A percentile compares a stretch with the other conserved stretches of the same genome.
Evolutionary conservation across 2,329 filamentous ascomycete genomes (phyloP).

Genomic region (Verticillium klebahnii): DNA sequence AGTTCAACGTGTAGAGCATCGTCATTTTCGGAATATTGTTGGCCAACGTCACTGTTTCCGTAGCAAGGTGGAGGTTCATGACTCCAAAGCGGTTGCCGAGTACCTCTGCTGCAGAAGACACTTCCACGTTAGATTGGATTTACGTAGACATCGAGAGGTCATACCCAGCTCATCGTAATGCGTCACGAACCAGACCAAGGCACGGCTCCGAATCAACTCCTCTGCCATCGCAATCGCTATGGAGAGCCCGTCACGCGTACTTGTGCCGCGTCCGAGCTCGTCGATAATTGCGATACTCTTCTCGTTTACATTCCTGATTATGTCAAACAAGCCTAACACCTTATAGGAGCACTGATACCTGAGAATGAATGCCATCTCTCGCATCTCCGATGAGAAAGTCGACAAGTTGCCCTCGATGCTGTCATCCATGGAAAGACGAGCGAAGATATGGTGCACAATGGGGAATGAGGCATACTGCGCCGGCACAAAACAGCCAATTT

Average conservation of each 20-base stretch:
- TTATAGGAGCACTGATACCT: slow-evolving; percentile 30
- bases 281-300: slow-evolving; percentile 81
- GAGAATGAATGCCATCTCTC: slow-evolving; percentile 90
- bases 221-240: slow-evolving; percentile 91
- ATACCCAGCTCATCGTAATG: slow-evolving; percentile 77
- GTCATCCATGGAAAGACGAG: slow-evolving; percentile 81
- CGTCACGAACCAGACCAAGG: slow-evolving; percentile 87
- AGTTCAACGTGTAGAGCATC: slow-evolving; percentile 81
- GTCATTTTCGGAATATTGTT: slow-evolving; percentile 59
- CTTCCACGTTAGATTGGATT: slow-evolving; percentile 5
- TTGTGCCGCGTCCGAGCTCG: slow-evolving; percentile 87
- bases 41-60: slow-evolving; percentile 52
- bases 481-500: slow-evolving; percentile 87
- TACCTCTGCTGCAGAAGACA: slow-evolving; percentile 50
- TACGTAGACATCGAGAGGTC: slow-evolving; percentile 4
- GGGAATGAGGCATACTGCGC: slow-evolving; percentile 79
- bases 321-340: background rate
- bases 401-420: slow-evolving; percentile 87
- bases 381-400: slow-evolving; percentile 92
- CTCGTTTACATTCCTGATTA: slow-evolving; percentile 64
- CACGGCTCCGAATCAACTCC: slow-evolving; percentile 72
- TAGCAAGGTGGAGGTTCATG: slow-evolving; percentile 74
- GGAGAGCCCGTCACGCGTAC: slow-evolving; percentile 79
- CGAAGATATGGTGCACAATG: slow-evolving; percentile 78
- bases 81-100: slow-evolving; percentile 73